These are phyloP conservation scores for Barbarea vulgaris DNA, from an alignment of 345 rosid species.

Conservation along the genomic window DNA sequence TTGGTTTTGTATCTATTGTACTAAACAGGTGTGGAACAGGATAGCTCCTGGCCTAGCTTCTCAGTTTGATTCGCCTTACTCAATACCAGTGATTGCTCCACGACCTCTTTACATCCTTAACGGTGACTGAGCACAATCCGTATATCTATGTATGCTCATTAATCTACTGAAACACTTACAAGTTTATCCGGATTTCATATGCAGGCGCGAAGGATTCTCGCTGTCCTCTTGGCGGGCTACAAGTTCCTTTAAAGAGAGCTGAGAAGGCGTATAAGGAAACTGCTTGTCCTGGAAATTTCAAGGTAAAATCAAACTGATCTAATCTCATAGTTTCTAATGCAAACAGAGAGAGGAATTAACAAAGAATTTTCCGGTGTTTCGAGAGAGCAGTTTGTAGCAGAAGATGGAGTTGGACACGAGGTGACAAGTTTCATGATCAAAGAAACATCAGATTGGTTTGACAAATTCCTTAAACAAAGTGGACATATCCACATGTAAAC, in stretches of 20 bases:
- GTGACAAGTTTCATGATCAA: conserved; percentile 73
- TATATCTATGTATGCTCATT: neutral
- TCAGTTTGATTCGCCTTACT: conserved; percentile 68
- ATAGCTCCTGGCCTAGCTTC: conserved; percentile 90
- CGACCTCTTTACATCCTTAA: conserved; percentile 71
- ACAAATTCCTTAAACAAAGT: conserved; percentile 51
- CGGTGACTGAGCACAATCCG: conserved; percentile 52
- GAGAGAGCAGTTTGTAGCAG: conserved; percentile 54
- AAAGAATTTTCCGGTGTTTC: neutral
- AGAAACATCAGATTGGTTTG: conserved; percentile 80
- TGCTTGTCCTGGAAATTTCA: conserved; percentile 47
- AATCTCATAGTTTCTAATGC: neutral
- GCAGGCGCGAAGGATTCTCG: conserved; percentile 81
- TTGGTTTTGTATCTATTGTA: conserved; percentile 2
- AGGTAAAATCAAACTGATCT: conserved; percentile 44
- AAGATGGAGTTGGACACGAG: conserved; percentile 73
- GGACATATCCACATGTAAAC: neutral
- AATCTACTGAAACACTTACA: neutral
- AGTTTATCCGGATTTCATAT: neutral
- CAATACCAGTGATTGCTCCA: conserved; percentile 69
- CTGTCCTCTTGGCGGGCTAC: conserved; percentile 72
- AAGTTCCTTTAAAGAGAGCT: conserved; percentile 51
- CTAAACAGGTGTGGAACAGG: conserved; percentile 78
- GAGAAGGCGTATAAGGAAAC: conserved; percentile 51
- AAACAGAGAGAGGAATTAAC: neutral